These are phyloP conservation scores for Salisapilia sapeloensis DNA, from an alignment of 352 stramenopile genomes.

Conservation along the genomic window DNA sequence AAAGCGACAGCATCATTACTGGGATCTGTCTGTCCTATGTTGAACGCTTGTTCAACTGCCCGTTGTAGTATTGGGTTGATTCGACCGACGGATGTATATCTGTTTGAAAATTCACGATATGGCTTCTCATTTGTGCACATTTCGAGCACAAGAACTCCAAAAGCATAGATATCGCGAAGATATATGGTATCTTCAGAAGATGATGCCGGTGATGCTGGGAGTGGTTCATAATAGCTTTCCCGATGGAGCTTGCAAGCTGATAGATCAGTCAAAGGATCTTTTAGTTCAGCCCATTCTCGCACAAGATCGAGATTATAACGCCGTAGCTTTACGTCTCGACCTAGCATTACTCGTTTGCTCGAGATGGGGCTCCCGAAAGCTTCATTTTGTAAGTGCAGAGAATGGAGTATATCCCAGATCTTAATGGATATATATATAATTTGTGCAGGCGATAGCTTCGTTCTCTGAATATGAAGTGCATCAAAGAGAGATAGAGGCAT, in stretches of 20 bases:
- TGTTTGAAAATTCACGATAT: constrained; percentile 32
- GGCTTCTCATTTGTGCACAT: constrained; percentile 40
- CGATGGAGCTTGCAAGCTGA: constrained; percentile 1
- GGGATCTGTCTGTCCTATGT: constrained; percentile 1
- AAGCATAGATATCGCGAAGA: no score
- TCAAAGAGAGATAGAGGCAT: no score
- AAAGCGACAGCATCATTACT: neutral
- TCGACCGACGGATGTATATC: constrained; percentile 18
- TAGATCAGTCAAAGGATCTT: constrained; percentile 5
- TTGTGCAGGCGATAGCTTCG: constrained; percentile 11
- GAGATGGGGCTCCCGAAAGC: constrained; percentile 29
- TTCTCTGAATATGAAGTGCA: no score
- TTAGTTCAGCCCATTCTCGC: constrained; percentile 6
- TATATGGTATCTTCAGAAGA: no score
- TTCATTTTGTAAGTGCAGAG: constrained; percentile 16
- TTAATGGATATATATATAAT: constrained; percentile 26
- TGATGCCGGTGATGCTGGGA: constrained; percentile 11
- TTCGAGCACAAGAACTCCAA: constrained; percentile 50
- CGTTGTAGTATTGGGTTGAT: constrained; percentile 22
- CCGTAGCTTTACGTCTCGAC: constrained; percentile 23
- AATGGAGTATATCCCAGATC: constrained; percentile 18
- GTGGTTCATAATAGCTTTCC: neutral
- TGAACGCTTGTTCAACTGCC: constrained; percentile 13
- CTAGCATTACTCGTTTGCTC: constrained; percentile 53
- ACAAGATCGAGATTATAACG: constrained; percentile 28